Evolutionary conservation across 805 yeast species (phyloP), one percentile per base, ranked within the genome.

Genomic region (Kazachstania viticola): DNA sequence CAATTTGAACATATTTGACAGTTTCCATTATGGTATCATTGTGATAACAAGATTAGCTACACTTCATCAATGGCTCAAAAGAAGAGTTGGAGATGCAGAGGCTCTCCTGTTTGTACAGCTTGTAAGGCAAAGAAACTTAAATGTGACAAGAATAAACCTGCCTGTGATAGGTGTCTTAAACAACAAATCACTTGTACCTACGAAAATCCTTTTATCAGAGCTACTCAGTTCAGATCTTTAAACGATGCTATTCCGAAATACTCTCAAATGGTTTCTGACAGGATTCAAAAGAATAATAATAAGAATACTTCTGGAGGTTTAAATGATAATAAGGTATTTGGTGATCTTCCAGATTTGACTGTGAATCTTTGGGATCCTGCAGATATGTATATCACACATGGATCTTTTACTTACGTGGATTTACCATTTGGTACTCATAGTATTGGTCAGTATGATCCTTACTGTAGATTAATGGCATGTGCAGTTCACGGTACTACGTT

Each of bases 61-160:
- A n/a, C n/a, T n/a, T n/a, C n/a, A n/a, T n/a, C n/a, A n/a, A n/a
- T n/a, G n/a, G n/a, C n/a, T n/a, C n/a, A n/a, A n/a, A n/a, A n/a
- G n/a, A n/a, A n/a, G n/a, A n/a, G n/a, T n/a, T n/a, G n/a, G n/a
- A n/a, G n/a, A n/a, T n/a, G n/a, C n/a, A n/a, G n/a, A n/a, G n/a
- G n/a, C 13, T 29, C 42, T 2, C 31, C 31, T 21, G 48, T 44
- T 7, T 46, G 51, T 30, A 18, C 38, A 9, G 23, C 34, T 9
- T 46, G 51, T 26, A 41, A 29, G 14, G 29, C 25, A 8, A 32
- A 40, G 15, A 46, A 46, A 25, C 17, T 38, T 2, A 45, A 39
- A 33, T 47, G 52, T 34, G 49, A 44, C 24, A 46, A 45, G 32
- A 15, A 14, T 13, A 28, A 45, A 19, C 52, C 52, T 3, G 14